These are phyloP conservation scores for Effrenium voratum DNA, from an alignment of 73 alveolate genomes.

Conservation along the genomic window DNA sequence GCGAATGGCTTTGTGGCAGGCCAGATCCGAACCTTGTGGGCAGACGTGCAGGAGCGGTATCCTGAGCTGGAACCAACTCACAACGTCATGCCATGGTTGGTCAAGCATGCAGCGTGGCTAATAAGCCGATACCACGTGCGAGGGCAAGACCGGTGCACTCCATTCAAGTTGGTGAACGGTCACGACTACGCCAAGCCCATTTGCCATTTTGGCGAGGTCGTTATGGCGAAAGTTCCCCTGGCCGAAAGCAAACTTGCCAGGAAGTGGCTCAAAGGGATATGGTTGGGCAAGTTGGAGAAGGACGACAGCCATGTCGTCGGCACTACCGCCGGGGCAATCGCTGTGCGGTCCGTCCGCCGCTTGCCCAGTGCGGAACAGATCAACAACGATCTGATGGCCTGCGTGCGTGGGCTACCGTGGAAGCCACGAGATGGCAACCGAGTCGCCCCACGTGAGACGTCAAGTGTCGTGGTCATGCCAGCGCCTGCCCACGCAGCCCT, in stretches of 20 bases:
- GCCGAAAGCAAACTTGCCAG: not conserved
- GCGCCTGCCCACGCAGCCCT: too few species aligned
- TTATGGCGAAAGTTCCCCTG: not conserved
- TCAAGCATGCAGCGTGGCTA: conserved; percentile 8
- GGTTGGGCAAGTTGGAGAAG: conserved; percentile 12
- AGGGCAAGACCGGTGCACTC: not conserved
- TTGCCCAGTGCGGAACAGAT: not conserved
- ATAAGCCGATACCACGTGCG: not conserved
- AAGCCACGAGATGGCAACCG: too few species aligned
- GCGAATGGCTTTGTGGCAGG: conserved; percentile 1
- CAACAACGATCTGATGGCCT: not conserved
- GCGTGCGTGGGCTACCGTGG: not conserved
- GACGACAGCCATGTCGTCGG: not conserved
- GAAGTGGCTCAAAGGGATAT: conserved; percentile 19
- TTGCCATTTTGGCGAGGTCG: not conserved
- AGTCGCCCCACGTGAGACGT: too few species aligned
- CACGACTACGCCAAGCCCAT: not conserved
- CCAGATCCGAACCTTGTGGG: not conserved
- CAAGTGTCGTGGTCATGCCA: too few species aligned
- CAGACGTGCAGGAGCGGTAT: not conserved
- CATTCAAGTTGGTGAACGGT: not conserved
- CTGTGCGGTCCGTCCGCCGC: conserved; percentile 10
- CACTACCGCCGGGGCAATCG: not conserved
- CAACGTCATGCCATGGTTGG: not conserved
- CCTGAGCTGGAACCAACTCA: not conserved